A percentile compares a stretch with the other conserved stretches of the same genome.
Evolutionary conservation across 345 rosid species (phyloP).

Genomic region (Citrus australasica): DNA sequence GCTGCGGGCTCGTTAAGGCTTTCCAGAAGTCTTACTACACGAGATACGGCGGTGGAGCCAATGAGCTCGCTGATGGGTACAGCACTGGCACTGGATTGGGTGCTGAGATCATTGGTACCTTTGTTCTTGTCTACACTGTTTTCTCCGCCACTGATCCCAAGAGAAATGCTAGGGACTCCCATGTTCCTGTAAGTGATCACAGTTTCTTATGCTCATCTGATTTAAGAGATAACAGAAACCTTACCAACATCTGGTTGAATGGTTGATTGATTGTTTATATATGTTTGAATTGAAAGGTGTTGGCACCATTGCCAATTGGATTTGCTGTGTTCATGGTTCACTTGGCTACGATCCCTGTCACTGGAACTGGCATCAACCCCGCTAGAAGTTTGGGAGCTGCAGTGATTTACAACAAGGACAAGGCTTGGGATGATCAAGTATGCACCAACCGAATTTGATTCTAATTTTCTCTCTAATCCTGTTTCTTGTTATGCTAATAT

Average conservation of each 20-base stretch:
- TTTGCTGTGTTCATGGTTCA: constrained; percentile 73
- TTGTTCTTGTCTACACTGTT: too few species aligned
- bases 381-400: constrained; percentile 69
- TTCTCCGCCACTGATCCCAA: constrained; percentile 63
- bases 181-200: constrained; percentile 48
- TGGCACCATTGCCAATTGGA: constrained; percentile 71
- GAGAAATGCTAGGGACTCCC: constrained; percentile 60
- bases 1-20: constrained; percentile 58
- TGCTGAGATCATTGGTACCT: too few species aligned
- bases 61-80: constrained; percentile 42
- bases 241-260: background rate
- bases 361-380: constrained; percentile 69
- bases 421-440: constrained; percentile 66
- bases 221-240: background rate
- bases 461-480: background rate
- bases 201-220: too few species aligned
- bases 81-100: constrained; percentile 50
- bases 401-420: constrained; percentile 37
- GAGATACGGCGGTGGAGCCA: constrained; percentile 64
- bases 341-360: constrained; percentile 62
- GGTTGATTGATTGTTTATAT: background rate
- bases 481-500: background rate
- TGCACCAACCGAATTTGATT: background rate
- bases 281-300: constrained; percentile 29
- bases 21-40: constrained; percentile 51